Conservation (phyloP, 768 basidiomycete genomes). For the Phylloporus sp. region DNA sequence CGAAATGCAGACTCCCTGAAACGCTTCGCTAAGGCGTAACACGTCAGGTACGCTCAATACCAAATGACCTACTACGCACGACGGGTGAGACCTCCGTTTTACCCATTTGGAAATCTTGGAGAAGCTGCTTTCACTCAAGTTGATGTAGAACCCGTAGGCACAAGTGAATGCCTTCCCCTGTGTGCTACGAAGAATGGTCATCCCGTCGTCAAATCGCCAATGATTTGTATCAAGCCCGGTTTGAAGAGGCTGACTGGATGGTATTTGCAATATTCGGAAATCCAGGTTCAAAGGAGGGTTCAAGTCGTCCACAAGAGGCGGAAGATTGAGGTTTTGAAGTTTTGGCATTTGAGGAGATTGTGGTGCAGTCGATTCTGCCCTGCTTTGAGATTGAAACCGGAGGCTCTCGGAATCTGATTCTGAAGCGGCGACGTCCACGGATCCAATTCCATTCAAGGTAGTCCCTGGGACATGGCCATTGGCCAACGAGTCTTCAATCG, state of each 20-base stretch:
- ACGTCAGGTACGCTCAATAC: background rate
- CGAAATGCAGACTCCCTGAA: slow-evolving; percentile 40
- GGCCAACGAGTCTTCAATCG: background rate
- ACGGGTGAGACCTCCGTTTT: slow-evolving; percentile 23
- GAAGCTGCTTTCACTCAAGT: slow-evolving; percentile 28
- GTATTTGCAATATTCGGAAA: slow-evolving; percentile 11
- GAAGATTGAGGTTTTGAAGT: slow-evolving; percentile 7
- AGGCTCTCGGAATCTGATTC: background rate
- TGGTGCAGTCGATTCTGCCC: background rate
- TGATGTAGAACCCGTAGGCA: slow-evolving; percentile 24
- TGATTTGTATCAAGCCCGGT: background rate
- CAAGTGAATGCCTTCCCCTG: slow-evolving; percentile 20
- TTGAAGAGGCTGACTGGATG: background rate
- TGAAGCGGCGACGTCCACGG: background rate
- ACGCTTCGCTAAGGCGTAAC: slow-evolving; percentile 28
- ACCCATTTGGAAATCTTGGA: slow-evolving; percentile 36
- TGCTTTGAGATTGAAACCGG: background rate
- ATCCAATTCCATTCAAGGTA: background rate
- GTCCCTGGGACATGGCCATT: background rate
- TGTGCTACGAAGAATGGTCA: slow-evolving; percentile 15
- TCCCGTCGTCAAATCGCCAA: slow-evolving; percentile 15
- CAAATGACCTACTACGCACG: slow-evolving; percentile 28
- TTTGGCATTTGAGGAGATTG: background rate
- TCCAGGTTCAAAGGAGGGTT: slow-evolving; percentile 16
- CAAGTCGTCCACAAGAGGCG: slow-evolving; percentile 8